These are phyloP conservation scores for Suillus americanus DNA, from an alignment of 768 basidiomycete species.

Conservation along the genomic window DNA sequence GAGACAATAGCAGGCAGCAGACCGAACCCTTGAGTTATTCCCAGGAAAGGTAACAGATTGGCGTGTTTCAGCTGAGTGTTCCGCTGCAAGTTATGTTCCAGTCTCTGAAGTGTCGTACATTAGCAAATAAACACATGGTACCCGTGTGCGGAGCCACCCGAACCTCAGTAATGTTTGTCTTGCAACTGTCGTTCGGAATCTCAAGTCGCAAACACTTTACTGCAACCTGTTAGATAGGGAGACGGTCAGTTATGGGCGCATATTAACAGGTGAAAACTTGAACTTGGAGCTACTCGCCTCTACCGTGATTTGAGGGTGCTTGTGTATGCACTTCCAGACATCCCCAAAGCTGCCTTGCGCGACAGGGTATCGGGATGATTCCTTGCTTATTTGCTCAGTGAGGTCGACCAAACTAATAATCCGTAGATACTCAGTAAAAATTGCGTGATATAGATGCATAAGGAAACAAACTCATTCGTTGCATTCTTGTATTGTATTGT, in stretches of 20 bases:
- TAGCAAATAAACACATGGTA: neutral
- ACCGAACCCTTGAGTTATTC: constrained; percentile 30
- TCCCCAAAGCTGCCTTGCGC: constrained; percentile 21
- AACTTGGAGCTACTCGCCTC: neutral
- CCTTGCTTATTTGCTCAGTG: neutral
- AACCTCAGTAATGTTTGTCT: neutral
- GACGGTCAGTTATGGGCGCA: neutral
- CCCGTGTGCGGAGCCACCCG: neutral
- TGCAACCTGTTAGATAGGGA: neutral
- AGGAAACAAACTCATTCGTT: neutral
- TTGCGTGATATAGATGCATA: neutral
- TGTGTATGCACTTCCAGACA: constrained; percentile 24
- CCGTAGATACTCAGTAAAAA: neutral
- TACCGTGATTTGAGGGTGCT: neutral
- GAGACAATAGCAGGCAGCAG: constrained; percentile 21
- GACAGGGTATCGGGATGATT: neutral
- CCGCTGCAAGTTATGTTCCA: constrained; percentile 32
- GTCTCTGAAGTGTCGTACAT: neutral
- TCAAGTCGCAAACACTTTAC: neutral
- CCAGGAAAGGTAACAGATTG: constrained; percentile 36
- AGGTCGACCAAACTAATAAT: neutral
- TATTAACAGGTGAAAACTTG: constrained; percentile 13
- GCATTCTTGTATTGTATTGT: neutral
- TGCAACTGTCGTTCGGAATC: neutral
- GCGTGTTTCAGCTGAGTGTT: constrained; percentile 16